Evolutionary conservation across 106 monocot species (phyloP), one percentile per base, ranked within the genome.

Genomic region (Hemerocallis citrina): DNA sequence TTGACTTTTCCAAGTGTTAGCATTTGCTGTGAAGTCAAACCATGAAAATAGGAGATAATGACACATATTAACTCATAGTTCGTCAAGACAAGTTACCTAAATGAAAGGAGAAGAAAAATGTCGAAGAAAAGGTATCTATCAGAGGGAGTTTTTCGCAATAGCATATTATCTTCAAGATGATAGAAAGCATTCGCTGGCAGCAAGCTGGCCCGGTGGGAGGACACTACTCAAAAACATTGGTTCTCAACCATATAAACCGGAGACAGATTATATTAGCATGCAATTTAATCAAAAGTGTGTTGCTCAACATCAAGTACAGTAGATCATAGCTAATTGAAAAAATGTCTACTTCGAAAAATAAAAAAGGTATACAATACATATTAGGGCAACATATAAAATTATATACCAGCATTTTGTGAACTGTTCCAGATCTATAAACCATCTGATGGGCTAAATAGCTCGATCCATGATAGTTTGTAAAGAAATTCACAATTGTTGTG

Each of bases 391-490:
- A 54, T 30, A 31, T 10, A 27, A 24, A 51, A 38, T 10, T 15
- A 28, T 75, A 35, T 44, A 95, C 95, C 83, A 95, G 43, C 68
- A 95, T 59, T 70, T 83, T 86, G 46, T 89, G 89, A 52, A 95
- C 69, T 74, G 78, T 90, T 34, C 95, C 95, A 63, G 55, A 67
- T 71, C 73, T 66, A 69, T 64, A 84, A 59, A 89, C 76, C 62
- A 89, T 84, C 56, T 95, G 95, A 78, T 95, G 89, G 37, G 89
- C 78, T 59, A 86, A 64, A 66, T 95, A 95, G 69, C 78, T 86
- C 17, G 85, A 79, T 24, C 72, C 73, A 72, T 95, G 81, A 59
- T 95, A 90, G 27, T 73, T 95, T 33, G 72, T 68, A 78, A 95
- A 95, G 71, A 95, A 95, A 48, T 49, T 82, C 29, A 60, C 52